These are phyloP conservation scores for Penicillium pancosmium DNA, from an alignment of 495 filamentous ascomycete species.

Conservation along the genomic window DNA sequence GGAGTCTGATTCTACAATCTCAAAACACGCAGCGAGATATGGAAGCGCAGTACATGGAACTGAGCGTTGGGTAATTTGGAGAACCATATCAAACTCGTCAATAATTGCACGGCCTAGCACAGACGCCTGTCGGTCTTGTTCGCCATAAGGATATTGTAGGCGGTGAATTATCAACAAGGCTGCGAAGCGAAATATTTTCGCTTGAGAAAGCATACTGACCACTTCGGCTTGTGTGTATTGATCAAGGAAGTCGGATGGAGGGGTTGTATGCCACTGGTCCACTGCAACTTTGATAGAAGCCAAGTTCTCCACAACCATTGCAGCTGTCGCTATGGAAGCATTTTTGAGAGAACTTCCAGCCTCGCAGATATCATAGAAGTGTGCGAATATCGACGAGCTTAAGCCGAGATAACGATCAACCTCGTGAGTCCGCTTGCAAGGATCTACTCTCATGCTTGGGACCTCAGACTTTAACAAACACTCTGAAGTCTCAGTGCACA, in stretches of 20 bases:
- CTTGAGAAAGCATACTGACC: slow-evolving; percentile 16
- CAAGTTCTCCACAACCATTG: background rate
- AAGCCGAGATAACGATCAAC: slow-evolving; percentile 27
- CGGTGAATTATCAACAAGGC: slow-evolving; percentile 23
- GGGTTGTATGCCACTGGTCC: slow-evolving; percentile 13
- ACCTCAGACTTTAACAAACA: slow-evolving; percentile 18
- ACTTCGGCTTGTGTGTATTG: slow-evolving; percentile 17
- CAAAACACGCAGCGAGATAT: slow-evolving; percentile 24
- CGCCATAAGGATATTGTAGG: slow-evolving; percentile 15
- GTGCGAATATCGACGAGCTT: slow-evolving; percentile 16
- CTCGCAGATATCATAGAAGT: slow-evolving; percentile 21
- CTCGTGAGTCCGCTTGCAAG: background rate
- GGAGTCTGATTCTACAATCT: slow-evolving; percentile 6
- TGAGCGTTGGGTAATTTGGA: slow-evolving; percentile 11
- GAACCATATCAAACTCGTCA: slow-evolving; percentile 16
- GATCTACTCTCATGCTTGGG: slow-evolving; percentile 17
- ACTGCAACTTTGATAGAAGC: slow-evolving; percentile 5
- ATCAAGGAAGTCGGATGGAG: slow-evolving; percentile 13
- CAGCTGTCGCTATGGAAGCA: background rate
- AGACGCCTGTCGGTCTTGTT: slow-evolving; percentile 9
- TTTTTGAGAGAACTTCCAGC: slow-evolving; percentile 1
- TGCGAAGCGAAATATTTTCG: slow-evolving; percentile 17
- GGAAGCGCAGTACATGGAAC: slow-evolving; percentile 22
- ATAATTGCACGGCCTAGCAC: slow-evolving; percentile 13
- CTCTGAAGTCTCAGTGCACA: slow-evolving; percentile 24